Conservation (phyloP, 106 monocot genomes). For the Dioscorea dumetorum region DNA sequence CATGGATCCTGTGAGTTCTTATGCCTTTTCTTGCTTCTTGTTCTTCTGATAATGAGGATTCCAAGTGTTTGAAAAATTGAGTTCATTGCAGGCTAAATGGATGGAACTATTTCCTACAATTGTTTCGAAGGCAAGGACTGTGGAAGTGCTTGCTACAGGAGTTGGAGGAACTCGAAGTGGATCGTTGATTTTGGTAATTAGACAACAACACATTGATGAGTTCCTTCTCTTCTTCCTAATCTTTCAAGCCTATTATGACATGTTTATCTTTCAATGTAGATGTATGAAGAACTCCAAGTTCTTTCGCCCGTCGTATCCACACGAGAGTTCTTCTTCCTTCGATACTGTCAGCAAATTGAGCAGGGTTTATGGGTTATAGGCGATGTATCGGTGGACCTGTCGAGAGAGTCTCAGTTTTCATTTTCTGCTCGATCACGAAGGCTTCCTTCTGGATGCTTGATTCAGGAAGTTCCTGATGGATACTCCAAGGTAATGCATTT, state of each 20-base stretch:
- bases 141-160: conserved; percentile 64
- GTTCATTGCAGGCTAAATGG: conserved; percentile 60
- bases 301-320: conserved; percentile 77
- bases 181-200: conserved; percentile 60
- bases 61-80: neutral
- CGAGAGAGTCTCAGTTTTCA: conserved; percentile 35
- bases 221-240: no score
- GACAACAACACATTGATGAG: no score
- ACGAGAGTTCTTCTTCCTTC: conserved; percentile 72
- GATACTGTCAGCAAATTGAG: conserved; percentile 85
- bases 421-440: conserved; percentile 24
- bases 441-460: conserved; percentile 86
- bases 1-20: conserved; percentile 62
- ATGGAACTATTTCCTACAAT: conserved; percentile 75
- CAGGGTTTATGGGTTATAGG: conserved; percentile 64
- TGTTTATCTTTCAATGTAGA: conserved; percentile 29
- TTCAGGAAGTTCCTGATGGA: conserved; percentile 84
- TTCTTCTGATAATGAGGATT: neutral
- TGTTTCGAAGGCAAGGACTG: conserved; percentile 64
- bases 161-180: conserved; percentile 57
- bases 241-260: no score
- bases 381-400: conserved; percentile 62
- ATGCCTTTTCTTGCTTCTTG: neutral
- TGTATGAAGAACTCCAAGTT: conserved; percentile 79
- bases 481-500: conserved; percentile 59